phyloP scores from a whole-genome alignment of 148 eudicot species.

The Pharnaceum exiguum region DNA sequence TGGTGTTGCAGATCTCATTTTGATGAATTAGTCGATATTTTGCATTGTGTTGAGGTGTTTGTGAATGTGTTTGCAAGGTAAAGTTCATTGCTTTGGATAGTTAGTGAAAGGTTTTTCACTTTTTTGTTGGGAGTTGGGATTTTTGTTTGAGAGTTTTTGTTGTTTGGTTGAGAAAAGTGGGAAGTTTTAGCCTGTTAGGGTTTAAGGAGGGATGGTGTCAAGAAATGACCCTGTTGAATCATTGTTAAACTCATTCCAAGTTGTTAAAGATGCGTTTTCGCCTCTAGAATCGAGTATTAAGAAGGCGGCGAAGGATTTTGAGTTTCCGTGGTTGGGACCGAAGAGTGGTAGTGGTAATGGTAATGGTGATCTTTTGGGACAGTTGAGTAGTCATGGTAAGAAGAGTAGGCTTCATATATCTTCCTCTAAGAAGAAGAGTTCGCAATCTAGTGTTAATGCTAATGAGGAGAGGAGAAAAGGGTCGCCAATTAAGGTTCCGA shows the following conservation, averaged over 20 bases:
- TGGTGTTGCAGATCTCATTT: conserved; percentile 7
- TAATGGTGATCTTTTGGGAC: conserved; percentile 25
- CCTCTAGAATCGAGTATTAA: conserved; percentile 65
- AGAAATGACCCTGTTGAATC: conserved; percentile 74
- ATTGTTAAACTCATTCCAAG: conserved; percentile 60
- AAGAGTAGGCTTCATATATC: conserved; percentile 22
- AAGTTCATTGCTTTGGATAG: conserved; percentile 16
- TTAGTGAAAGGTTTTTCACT: conserved; percentile 9
- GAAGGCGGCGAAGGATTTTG: conserved; percentile 77
- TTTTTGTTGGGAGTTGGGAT: conserved; percentile 1
- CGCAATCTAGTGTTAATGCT: conserved; percentile 17
- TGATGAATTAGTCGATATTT: conserved; percentile 5
- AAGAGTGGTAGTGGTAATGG: conserved; percentile 28
- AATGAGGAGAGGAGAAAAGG: conserved; percentile 60
- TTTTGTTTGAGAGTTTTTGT: conserved; percentile 10
- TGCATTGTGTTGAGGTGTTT: conserved; percentile 1
- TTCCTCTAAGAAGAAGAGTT: conserved; percentile 29
- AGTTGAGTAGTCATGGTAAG: conserved; percentile 17
- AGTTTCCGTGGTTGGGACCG: conserved; percentile 54
- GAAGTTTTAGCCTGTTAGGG: conserved; percentile 19
- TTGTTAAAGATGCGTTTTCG: conserved; percentile 54
- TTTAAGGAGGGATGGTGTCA: conserved; percentile 46
- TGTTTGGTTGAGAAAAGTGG: conserved; percentile 5
- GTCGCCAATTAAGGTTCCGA: conserved; percentile 45
- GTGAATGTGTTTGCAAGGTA: conserved; percentile 14